A percentile compares a stretch with the other conserved stretches of the same genome.
These are phyloP conservation scores for Leccinum cinnamomeum DNA, from an alignment of 1,284 basidiomycete species.

Conservation along the genomic window DNA sequence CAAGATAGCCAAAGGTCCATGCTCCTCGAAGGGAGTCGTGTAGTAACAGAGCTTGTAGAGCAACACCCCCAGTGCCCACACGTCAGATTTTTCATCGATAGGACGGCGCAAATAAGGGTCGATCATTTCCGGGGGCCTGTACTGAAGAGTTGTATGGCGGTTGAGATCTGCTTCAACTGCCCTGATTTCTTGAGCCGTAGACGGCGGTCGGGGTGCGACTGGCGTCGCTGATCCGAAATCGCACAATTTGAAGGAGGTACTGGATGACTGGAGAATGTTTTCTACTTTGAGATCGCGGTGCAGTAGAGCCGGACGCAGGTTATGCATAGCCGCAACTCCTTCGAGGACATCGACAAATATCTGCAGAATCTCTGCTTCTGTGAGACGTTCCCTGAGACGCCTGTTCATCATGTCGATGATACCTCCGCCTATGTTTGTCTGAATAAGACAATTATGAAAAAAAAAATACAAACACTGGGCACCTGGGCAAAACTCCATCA, in stretches of 20 bases:
- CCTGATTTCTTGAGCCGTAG: conserved; percentile 79
- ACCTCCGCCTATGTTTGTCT: conserved; percentile 70
- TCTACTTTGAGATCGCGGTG: conserved; percentile 99
- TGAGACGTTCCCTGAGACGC: conserved; percentile 87
- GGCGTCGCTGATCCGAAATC: conserved; percentile 95
- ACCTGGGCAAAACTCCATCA: conserved; percentile 96
- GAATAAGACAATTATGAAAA: conserved; percentile 9
- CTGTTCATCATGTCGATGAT: conserved; percentile 99
- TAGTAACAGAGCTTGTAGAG: conserved; percentile 97
- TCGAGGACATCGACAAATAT: conserved; percentile 97
- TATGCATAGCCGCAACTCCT: conserved; percentile 95
- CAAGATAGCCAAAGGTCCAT: conserved; percentile 93
- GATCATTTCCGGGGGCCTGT: conserved; percentile 98
- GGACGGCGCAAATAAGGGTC: conserved; percentile 84
- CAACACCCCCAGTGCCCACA: conserved; percentile 95
- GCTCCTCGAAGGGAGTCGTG: conserved; percentile 98
- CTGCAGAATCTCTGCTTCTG: conserved; percentile 94
- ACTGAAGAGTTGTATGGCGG: conserved; percentile 92
- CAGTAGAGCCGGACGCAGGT: conserved; percentile 83
- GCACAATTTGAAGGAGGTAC: conserved; percentile 89
- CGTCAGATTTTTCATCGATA: conserved; percentile 92
- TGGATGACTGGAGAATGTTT: conserved; percentile 87
- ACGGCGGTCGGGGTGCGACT: conserved; percentile 67
- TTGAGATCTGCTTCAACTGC: conserved; percentile 91
- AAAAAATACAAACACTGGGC: conserved; percentile 19